Evolutionary conservation across 805 yeast genomes (phyloP), one percentile per base, ranked within the genome.

Genomic region (Barnettozyma botsteinii): DNA sequence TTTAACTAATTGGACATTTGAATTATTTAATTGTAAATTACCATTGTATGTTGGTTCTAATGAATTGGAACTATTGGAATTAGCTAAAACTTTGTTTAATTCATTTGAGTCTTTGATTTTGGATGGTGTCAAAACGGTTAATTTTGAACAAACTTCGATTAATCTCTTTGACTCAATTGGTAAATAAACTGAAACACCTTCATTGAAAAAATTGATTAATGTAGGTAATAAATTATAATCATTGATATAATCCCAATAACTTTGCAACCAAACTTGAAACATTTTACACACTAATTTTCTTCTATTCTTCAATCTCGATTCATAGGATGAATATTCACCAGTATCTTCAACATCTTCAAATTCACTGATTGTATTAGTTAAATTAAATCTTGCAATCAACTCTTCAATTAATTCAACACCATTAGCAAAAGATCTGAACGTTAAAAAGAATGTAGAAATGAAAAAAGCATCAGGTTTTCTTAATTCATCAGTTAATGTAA

Each of bases 241-340:
- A 15, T 53, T 55, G 31, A 71, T 68, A 35, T 73, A 75, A 47
- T 79, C 76, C 96, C 96, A 91, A 57, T 83, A 88, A 37, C 93
- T 81, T 59, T 87, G 95, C 59, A 91, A 64, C 98, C 98, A 91
- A 26, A 76, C 66, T 57, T 79, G 84, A 55, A 88, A 75, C 58
- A 82, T 69, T 48, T 74, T 76, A 49, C 81, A 77, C 29, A 87
- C 78, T 34, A 82, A 61, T 45, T 77, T 75, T 54, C 91, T 66
- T 57, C 93, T 71, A 47, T 71, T 79, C 51, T 47, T 70, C 64
- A 15, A 72, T 65, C 42, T 71, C 66, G 48, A 61, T 44, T 17
- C 52, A 37, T 48, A 50, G 2, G 72, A 62, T 2, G 74, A 63
- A 41, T 58, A 67, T 30, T 56, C 61, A 4, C 65, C 67, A 33